Conservation (phyloP, 164 flowering plant genomes). For the Aristolochia californica region DNA sequence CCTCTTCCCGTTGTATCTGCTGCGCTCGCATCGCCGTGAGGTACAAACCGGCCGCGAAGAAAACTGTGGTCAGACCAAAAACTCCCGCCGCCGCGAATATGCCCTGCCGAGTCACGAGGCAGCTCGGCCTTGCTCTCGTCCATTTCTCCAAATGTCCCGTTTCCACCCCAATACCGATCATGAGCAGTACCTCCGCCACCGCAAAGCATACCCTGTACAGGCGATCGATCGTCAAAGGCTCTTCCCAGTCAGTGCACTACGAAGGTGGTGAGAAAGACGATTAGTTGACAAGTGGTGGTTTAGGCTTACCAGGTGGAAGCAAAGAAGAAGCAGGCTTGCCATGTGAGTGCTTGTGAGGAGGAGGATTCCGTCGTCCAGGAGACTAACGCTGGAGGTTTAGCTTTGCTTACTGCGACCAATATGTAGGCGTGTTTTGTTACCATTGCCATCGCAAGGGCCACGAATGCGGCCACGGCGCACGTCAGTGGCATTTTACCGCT, state of each 20-base stretch:
- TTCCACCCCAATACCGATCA: constrained; percentile 72
- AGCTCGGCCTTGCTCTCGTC: constrained; percentile 38
- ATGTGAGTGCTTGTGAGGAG: constrained; percentile 28
- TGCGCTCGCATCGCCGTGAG: constrained; percentile 54
- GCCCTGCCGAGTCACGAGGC: constrained; percentile 49
- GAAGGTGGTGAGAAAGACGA: neutral
- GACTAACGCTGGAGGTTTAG: constrained; percentile 30
- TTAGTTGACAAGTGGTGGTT: no score
- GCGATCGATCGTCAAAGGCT: no score
- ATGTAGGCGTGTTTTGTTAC: constrained; percentile 52
- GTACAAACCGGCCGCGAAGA: constrained; percentile 58
- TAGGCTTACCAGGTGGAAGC: no score
- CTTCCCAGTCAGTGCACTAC: no score
- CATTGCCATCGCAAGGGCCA: constrained; percentile 52
- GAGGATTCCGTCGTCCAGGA: constrained; percentile 42
- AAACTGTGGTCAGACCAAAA: constrained; percentile 47
- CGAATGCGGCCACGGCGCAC: constrained; percentile 49
- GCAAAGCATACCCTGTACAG: constrained; percentile 72
- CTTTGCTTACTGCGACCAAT: constrained; percentile 47
- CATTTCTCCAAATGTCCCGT: constrained; percentile 69
- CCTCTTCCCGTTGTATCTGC: constrained; percentile 26
- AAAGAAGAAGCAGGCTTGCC: constrained; percentile 69
- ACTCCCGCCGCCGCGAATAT: constrained; percentile 72
- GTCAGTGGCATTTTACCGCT: constrained; percentile 62
- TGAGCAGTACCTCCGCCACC: constrained; percentile 55